Conservation (phyloP, 495 filamentous ascomycete species). For the Trichoderma erinaceum region DNA sequence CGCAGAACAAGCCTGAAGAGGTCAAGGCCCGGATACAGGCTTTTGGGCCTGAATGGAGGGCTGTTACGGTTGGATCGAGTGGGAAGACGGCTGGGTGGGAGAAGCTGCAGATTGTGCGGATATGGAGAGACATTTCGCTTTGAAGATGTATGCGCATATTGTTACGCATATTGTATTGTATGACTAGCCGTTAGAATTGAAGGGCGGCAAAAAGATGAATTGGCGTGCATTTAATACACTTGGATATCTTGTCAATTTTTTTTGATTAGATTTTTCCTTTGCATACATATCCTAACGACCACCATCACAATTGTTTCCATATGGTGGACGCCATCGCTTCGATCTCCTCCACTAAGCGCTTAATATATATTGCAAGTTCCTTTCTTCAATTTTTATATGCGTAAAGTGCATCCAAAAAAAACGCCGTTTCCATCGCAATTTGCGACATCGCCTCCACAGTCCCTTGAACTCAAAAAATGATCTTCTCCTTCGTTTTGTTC, state of each 20-base stretch:
- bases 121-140: conserved; percentile 48
- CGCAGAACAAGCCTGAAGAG: conserved; percentile 73
- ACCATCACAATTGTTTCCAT: too few species aligned
- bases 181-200: too few species aligned
- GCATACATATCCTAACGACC: not conserved
- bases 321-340: not conserved
- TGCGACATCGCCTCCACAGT: conserved; percentile 3
- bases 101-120: conserved; percentile 72
- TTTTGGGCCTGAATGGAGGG: conserved; percentile 58
- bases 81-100: conserved; percentile 90
- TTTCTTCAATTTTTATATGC: not conserved
- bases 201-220: not conserved
- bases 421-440: conserved; percentile 10
- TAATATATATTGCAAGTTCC: not conserved
- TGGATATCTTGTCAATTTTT: not conserved
- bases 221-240: conserved; percentile 2
- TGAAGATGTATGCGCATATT: not conserved
- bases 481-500: not conserved
- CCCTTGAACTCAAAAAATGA: not conserved
- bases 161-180: not conserved
- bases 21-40: conserved; percentile 59
- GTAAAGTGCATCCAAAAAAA: conserved; percentile 7
- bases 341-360: not conserved
- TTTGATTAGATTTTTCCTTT: too few species aligned
- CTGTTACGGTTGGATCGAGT: conserved; percentile 73